A percentile compares a stretch with the other conserved stretches of the same genome.
These are phyloP conservation scores for Hanseniaspora gamundiae DNA, from an alignment of 1,139 yeast genomes.

Conservation along the genomic window DNA sequence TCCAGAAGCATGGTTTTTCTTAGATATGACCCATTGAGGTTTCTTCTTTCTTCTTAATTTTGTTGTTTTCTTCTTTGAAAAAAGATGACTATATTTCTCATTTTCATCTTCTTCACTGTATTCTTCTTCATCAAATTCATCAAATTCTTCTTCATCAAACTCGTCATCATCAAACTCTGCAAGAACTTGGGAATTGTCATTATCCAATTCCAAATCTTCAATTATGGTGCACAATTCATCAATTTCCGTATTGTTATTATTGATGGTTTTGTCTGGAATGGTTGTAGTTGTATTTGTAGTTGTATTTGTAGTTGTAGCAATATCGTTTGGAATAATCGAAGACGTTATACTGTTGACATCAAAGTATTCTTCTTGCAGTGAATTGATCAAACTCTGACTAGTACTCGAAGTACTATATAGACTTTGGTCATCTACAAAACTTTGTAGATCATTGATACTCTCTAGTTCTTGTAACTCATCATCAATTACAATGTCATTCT, in stretches of 20 bases:
- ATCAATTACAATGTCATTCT: background rate
- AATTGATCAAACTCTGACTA: too few species aligned
- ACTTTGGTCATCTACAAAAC: background rate
- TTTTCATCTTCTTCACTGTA: background rate
- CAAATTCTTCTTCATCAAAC: constrained; percentile 2
- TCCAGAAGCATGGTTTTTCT: constrained; percentile 34
- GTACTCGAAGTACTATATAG: background rate
- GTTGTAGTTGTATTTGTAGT: too few species aligned
- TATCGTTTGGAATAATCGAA: too few species aligned
- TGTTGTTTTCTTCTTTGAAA: constrained; percentile 6
- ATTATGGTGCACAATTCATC: constrained; percentile 7
- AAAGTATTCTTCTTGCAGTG: too few species aligned
- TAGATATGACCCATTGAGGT: constrained; percentile 13
- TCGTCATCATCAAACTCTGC: constrained; percentile 4
- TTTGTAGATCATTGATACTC: background rate
- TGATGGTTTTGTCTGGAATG: background rate
- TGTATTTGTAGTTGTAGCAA: too few species aligned
- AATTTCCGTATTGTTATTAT: background rate
- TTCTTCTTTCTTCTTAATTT: constrained; percentile 5
- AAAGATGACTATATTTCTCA: background rate
- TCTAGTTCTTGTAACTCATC: background rate
- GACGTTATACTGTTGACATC: too few species aligned
- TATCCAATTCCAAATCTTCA: constrained; percentile 5
- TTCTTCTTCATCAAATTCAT: constrained; percentile 2
- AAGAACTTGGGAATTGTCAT: constrained; percentile 1